Percentiles rank a stretch among this genome's conserved stretches.
Evolutionary conservation across 2,329 filamentous ascomycete genomes (phyloP).

Genomic region (Calonectria fujianensis): DNA sequence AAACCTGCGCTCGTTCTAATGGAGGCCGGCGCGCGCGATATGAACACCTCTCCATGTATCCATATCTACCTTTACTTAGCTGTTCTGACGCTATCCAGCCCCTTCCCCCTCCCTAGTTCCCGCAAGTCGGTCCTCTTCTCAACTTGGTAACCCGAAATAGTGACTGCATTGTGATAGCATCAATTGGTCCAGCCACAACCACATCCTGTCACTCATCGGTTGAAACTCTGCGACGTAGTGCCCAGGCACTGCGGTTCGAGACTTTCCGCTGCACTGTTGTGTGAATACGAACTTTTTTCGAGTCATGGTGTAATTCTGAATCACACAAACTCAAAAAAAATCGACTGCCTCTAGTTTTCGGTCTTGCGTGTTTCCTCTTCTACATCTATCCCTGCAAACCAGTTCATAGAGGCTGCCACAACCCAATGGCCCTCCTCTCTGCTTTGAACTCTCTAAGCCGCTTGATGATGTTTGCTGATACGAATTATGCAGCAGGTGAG

Average conservation of each 20-base stretch:
- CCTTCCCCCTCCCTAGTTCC: conserved; percentile 25
- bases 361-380: conserved; percentile 6
- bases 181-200: conserved; percentile 37
- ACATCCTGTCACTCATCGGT: conserved; percentile 33
- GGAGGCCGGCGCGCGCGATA: conserved; percentile 21
- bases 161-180: conserved; percentile 26
- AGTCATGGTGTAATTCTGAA: conserved; percentile 22
- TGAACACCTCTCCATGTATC: conserved; percentile 22
- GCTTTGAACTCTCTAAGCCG: conserved; percentile 3
- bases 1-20: conserved; percentile 15
- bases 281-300: conserved; percentile 23
- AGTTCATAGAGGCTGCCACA: background rate
- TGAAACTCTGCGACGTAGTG: conserved; percentile 35
- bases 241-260: conserved; percentile 41
- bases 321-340: conserved; percentile 21
- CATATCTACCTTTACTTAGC: conserved; percentile 29
- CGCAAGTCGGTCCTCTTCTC: conserved; percentile 12
- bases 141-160: conserved; percentile 22
- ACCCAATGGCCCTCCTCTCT: conserved; percentile 22
- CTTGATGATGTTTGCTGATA: conserved; percentile 23
- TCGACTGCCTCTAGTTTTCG: background rate
- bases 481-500: conserved; percentile 36
- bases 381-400: conserved; percentile 25
- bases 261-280: conserved; percentile 44
- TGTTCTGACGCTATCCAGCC: conserved; percentile 25